Evolutionary conservation across 1,284 basidiomycete genomes (phyloP), one percentile per base, ranked within the genome.

Genomic region (Puccinia brachypodii): DNA sequence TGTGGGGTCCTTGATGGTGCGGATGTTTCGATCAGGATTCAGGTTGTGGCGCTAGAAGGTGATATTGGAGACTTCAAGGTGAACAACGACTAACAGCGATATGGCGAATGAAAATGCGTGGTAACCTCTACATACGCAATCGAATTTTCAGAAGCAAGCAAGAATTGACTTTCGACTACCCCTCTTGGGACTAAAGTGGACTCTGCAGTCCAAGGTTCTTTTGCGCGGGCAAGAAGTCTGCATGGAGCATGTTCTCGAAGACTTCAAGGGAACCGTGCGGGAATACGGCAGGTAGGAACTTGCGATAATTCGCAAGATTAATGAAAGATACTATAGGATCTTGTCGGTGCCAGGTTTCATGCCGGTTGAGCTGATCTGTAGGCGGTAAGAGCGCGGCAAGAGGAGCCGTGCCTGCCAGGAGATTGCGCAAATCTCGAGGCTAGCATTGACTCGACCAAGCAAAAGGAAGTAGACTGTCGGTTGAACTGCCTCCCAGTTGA

Each of bases 281-380:
- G 53, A 56, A 56, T 56, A 56, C 53, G 53, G n/a, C 53, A 25
- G 53, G n/a, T 56, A 56, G 53, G 53, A 56, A 56, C 53, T 25
- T 22, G n/a, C 19, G 3, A 56, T 56, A 25, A 22, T 56, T 56
- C 3, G n/a, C 22, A 25, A 56, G 53, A 56, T 56, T 22, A 56
- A 56, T 56, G 53, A 56, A 56, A 25, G 53, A 56, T 22, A 22
- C 50, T 56, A 56, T 56, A 25, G 19, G 53, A 25, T 56, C 53
- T 56, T 56, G 3, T n/a, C n/a, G n/a, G 7, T 53, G 9, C n/a
- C 3, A 53, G n/a, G 53, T 3, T 56, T 56, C 1, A n/a, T 56
- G 53, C n/a, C 53, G n/a, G 22, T 25, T 56, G 53, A 56, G 53
- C n/a, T 56, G 16, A 53, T 44, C 42, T 44, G 16, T 44, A 16